Evolutionary conservation across 306 rosid species (phyloP).

Genomic region (Sicyos edulis): DNA sequence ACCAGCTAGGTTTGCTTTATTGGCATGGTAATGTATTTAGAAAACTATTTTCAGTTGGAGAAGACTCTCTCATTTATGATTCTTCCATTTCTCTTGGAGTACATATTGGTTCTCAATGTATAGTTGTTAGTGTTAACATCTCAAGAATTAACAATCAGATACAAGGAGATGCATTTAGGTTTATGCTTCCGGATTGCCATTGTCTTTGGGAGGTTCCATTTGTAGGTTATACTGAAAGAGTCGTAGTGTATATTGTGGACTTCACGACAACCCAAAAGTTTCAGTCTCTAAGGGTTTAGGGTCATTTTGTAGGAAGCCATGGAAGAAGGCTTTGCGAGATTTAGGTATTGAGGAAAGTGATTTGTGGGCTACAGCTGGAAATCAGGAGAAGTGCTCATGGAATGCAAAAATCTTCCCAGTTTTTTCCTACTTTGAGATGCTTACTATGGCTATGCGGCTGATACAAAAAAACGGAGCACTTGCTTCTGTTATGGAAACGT

Average conservation of each 20-base stretch:
- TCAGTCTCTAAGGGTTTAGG: constrained; percentile 57
- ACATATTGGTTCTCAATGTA: constrained; percentile 80
- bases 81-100: constrained; percentile 72
- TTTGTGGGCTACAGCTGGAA: constrained; percentile 51
- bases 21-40: too few relatives aligned
- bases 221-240: constrained; percentile 53
- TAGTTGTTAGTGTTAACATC: constrained; percentile 74
- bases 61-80: constrained; percentile 90
- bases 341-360: constrained; percentile 70
- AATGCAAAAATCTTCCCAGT: constrained; percentile 80
- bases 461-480: constrained; percentile 39
- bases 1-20: too few relatives aligned
- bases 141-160: constrained; percentile 28
- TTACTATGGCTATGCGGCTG: constrained; percentile 72
- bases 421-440: constrained; percentile 73
- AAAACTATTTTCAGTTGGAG: constrained; percentile 36
- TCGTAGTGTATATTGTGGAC: constrained; percentile 82
- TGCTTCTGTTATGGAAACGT: constrained; percentile 58
- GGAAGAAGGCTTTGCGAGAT: constrained; percentile 65
- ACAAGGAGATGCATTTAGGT: constrained; percentile 43
- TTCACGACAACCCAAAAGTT: constrained; percentile 88
- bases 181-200: constrained; percentile 89
- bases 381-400: constrained; percentile 67
- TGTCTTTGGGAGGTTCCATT: constrained; percentile 98
- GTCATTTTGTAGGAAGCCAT: constrained; percentile 90